Evolutionary conservation across 306 rosid species (phyloP).

Genomic region (Biancaea sappan): DNA sequence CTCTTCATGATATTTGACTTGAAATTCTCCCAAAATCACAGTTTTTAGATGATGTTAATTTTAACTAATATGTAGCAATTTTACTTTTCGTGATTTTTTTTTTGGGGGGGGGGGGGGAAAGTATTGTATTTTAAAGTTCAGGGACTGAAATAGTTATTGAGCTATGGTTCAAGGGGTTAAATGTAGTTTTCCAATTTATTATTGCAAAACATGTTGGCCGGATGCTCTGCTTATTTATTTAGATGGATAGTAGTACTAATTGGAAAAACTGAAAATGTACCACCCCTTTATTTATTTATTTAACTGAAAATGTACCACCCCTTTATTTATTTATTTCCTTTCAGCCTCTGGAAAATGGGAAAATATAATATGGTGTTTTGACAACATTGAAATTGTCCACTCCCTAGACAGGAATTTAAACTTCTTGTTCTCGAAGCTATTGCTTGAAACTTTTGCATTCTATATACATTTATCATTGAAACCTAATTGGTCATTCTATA

Average conservation of each 20-base stretch:
- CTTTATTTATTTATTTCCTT: not conserved
- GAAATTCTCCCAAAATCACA: too few relatives aligned
- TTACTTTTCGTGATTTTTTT: too few relatives aligned
- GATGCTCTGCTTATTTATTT: not conserved
- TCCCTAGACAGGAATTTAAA: slow-evolving; percentile 13
- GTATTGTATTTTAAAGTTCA: too few relatives aligned
- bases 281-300: not conserved
- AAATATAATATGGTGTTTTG: slow-evolving; percentile 3
- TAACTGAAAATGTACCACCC: not conserved
- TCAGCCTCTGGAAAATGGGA: slow-evolving; percentile 14
- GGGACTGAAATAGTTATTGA: too few relatives aligned
- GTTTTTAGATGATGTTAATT: too few relatives aligned
- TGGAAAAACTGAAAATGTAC: slow-evolving; percentile 5
- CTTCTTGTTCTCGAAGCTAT: not conserved
- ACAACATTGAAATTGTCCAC: not conserved
- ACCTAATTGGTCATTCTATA: not conserved
- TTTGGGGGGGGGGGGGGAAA: too few relatives aligned
- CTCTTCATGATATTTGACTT: too few relatives aligned
- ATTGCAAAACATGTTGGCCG: not conserved
- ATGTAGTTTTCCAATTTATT: too few relatives aligned
- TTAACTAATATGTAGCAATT: too few relatives aligned
- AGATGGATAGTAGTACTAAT: not conserved
- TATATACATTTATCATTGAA: not conserved
- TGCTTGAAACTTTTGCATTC: not conserved
- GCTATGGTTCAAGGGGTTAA: too few relatives aligned